Evolutionary conservation across 495 filamentous ascomycete genomes (phyloP), one percentile per base, ranked within the genome.

Genomic region (Acidomyces sp.): DNA sequence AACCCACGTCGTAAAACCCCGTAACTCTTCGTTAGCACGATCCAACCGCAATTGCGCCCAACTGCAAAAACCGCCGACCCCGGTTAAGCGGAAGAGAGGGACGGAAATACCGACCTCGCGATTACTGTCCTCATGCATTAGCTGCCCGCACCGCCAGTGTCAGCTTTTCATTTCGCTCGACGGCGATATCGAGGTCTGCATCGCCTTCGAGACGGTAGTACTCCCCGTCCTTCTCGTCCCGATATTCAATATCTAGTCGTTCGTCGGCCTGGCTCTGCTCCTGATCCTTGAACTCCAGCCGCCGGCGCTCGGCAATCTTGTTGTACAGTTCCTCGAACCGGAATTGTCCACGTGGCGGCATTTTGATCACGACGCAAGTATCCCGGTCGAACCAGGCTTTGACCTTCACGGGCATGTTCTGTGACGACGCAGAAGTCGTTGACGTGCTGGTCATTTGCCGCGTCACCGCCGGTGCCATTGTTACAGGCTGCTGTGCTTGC

Each of bases 341-440:
- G 49, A 93, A 81, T 29, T 88, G 78, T 12, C 39, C 39, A 0
- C 48, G 31, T 3, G 66, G 69, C 2, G 88, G 83, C 27, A 96
- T 79, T 30, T 86, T 78, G 52, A 97, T 86, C 29, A 87, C 80
- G 50, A 94, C 86, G 43, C 86, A 69, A 48, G 95, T 87, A 51
- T 90, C 82, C 48, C 82, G 74, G 64, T 84, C 92, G 61, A 80
- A 87, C 53, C 57, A 62, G 26, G 95, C 78, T 63, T 97, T 97
- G 56, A 97, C 82, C 60, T 94, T 96, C 62, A 93, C 75, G 1
- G 67, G 66, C 21, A 45, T 48, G 39, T 51, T 28, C 40, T 43
- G 41, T 28, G 54, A 59, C 25, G 64, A 57, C 3, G 61, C 67
- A 1, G 70, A 67, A 4, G 68, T 69, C 26, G 67, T 53, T 3